Evolutionary conservation across 805 yeast genomes (phyloP), one percentile per base, ranked within the genome.

Genomic region (Yarrowia osloensis): DNA sequence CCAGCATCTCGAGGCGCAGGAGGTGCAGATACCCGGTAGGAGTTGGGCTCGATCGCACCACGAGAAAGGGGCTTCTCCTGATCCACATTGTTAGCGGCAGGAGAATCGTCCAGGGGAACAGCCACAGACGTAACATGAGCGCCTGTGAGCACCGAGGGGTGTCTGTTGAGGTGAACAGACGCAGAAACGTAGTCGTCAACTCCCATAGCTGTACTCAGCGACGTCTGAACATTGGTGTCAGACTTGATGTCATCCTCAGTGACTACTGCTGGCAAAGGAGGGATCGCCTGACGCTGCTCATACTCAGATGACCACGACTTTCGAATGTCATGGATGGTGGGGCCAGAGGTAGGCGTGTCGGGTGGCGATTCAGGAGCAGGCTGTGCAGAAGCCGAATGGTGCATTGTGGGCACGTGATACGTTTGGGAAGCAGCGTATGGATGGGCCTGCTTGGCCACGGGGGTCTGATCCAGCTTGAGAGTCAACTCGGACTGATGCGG

Each of bases 61-160:
- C 66, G 54, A 2, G 54, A 28, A 3, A n/a, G 22, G 2, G 66
- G 66, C 21, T 15, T 46, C 24, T 44, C 44, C 42, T 44, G 52
- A 15, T 61, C 54, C 24, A 46, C 52, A 26, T 61, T 61, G 42
- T 61, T 61, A 19, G 52, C 39, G 1, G 31, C 9, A n/a, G 54
- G 44, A 24, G 22, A n/a, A 35, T 37, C 61, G 3, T 54, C 61
- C 2, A 57, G 37, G 19, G 66, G 54, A 4, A 61, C 66, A 22
- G 66, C 24, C 24, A 61, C 54, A 21, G 68, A 49, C 22, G 67
- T 63, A 17, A 71, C 73, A 65, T 72, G 74, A 2, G 68, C 70
- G 6, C 74, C 73, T 11, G 73, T 70, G 24, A 40, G 55, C 15
- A 70, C 57, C 28, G 70, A 67, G 9, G 74, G 74, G 21, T 69